A percentile compares a stretch with the other conserved stretches of the same genome.
phyloP scores from a whole-genome alignment of 371 early-diverging fungal genomes.

The Mucor mucedo region DNA sequence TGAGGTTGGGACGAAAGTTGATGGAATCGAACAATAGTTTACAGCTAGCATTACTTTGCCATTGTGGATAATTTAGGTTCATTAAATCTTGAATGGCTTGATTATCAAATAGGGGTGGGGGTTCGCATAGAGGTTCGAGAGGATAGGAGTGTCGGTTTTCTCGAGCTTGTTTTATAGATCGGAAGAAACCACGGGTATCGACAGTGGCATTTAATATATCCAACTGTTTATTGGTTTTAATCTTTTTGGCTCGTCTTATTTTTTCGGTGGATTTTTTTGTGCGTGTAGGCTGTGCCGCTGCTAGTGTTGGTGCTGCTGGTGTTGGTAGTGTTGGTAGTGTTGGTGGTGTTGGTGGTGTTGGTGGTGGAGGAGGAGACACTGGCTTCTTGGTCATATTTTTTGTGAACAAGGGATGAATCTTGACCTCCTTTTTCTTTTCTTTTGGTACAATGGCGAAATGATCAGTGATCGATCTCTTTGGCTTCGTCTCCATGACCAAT shows the following conservation, averaged over 20 bases:
- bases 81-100: constrained; percentile 4
- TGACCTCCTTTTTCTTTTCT: constrained; percentile 3
- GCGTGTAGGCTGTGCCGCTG: neutral
- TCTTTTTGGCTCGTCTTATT: too few relatives aligned
- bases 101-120: neutral
- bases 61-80: neutral
- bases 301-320: neutral
- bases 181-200: too few relatives aligned
- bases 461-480: constrained; percentile 12
- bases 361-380: neutral
- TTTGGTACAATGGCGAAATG: constrained; percentile 5
- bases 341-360: neutral
- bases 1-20: neutral
- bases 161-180: neutral
- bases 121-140: neutral
- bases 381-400: constrained; percentile 7
- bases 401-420: constrained; percentile 5
- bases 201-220: too few relatives aligned
- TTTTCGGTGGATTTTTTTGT: neutral
- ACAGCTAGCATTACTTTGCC: constrained; percentile 7
- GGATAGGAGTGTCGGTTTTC: neutral
- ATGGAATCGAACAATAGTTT: neutral
- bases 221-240: neutral
- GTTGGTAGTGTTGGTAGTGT: neutral
- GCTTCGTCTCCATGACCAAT: neutral